Percentiles rank a stretch among this genome's conserved stretches.
These are phyloP conservation scores for Botrytis galanthina DNA, from an alignment of 2,329 filamentous ascomycete genomes.

Conservation along the genomic window DNA sequence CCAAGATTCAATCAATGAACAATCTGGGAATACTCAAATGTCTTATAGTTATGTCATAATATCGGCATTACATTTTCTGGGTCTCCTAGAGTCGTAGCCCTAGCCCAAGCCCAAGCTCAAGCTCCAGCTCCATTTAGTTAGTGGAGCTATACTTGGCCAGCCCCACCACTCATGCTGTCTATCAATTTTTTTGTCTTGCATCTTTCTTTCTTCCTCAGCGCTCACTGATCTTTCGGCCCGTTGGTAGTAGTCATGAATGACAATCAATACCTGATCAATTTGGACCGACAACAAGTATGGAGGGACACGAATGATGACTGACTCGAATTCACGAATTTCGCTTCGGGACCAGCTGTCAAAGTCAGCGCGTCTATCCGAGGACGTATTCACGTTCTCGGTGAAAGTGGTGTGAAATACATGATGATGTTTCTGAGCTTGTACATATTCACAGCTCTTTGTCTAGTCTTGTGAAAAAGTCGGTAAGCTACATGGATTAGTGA, in stretches of 20 bases:
- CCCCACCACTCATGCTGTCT: background rate
- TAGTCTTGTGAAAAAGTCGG: background rate
- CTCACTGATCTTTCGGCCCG: background rate
- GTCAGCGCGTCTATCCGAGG: background rate
- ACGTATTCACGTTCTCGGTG: background rate
- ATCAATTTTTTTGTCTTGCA: background rate
- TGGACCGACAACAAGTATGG: background rate
- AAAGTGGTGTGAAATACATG: background rate
- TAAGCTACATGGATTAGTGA: background rate
- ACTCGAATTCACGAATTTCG: background rate
- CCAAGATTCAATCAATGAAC: background rate
- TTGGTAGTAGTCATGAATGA: background rate
- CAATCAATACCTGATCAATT: background rate
- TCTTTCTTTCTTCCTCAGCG: background rate
- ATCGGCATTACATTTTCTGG: background rate
- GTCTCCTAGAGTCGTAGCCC: background rate
- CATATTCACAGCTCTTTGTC: background rate
- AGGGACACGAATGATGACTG: background rate
- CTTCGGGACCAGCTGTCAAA: background rate
- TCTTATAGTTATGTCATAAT: constrained; percentile 1
- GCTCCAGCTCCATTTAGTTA: background rate
- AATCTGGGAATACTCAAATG: background rate
- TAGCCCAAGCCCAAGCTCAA: background rate
- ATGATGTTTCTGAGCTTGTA: background rate
- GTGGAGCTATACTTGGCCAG: background rate